A percentile compares a stretch with the other conserved stretches of the same genome.
Evolutionary conservation across 331 rosid species (phyloP).

Genomic region (Telfairia occidentalis): DNA sequence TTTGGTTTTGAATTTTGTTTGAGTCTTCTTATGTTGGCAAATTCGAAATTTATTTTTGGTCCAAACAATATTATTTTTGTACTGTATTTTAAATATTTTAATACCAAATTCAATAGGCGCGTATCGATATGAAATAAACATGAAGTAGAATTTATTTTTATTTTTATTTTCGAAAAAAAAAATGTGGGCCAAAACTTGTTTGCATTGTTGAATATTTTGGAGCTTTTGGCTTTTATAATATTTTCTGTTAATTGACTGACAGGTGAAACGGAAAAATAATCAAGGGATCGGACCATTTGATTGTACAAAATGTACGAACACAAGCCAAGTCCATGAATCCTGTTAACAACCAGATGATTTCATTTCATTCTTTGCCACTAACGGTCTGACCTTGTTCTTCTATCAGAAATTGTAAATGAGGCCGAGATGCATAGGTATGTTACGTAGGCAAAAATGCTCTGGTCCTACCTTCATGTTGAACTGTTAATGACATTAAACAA

Average conservation of each 20-base stretch:
- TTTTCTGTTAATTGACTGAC: slow-evolving; percentile 15
- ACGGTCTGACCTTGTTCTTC: background rate
- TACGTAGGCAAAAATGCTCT: background rate
- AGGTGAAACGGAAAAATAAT: slow-evolving; percentile 67
- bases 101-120: background rate
- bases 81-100: background rate
- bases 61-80: background rate
- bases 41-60: background rate
- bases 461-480: background rate
- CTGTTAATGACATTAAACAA: background rate
- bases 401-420: background rate
- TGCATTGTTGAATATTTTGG: background rate
- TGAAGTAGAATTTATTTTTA: background rate
- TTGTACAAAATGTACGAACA: slow-evolving; percentile 58
- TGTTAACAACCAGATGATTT: slow-evolving; percentile 16
- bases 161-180: too few relatives aligned
- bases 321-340: slow-evolving; percentile 19
- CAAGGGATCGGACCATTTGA: slow-evolving; percentile 80
- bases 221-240: background rate
- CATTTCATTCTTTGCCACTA: slow-evolving; percentile 3
- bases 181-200: too few relatives aligned
- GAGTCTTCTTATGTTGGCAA: too few relatives aligned
- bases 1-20: too few relatives aligned
- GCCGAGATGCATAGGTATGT: background rate
- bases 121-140: background rate